These are phyloP conservation scores for Pilobolus umbonatus DNA, from an alignment of 192 early-diverging fungal genomes.

Conservation along the genomic window DNA sequence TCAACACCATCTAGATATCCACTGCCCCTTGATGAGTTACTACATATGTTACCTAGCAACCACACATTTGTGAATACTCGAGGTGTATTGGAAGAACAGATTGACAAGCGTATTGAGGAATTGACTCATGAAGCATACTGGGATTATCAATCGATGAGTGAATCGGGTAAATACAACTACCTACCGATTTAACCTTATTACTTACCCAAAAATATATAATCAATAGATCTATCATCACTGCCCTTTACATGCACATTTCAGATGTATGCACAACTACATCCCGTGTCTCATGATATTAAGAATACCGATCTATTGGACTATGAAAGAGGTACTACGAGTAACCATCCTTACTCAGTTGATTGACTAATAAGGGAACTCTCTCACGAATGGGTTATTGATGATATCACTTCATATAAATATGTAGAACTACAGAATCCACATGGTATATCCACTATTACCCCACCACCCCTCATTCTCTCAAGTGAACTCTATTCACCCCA, in stretches of 20 bases:
- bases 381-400: background rate
- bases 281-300: conserved; percentile 34
- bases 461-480: conserved; percentile 36
- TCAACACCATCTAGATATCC: background rate
- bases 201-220: background rate
- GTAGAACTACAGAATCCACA: conserved; percentile 48
- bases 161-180: conserved; percentile 26
- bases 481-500: conserved; percentile 46
- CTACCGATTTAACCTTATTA: background rate
- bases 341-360: background rate
- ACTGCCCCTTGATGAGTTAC: conserved; percentile 33
- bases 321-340: conserved; percentile 36
- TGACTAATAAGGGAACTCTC: background rate
- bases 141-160: conserved; percentile 9
- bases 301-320: conserved; percentile 37
- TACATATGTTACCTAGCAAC: conserved; percentile 46
- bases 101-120: conserved; percentile 34
- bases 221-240: background rate
- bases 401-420: background rate
- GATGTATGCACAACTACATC: conserved; percentile 45
- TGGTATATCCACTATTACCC: conserved; percentile 39
- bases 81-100: conserved; percentile 32
- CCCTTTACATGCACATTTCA: conserved; percentile 37
- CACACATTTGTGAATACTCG: conserved; percentile 23
- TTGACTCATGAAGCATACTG: conserved; percentile 21